Base-by-base conservation (phyloP, 352 stramenopile genomes). In the Phytophthora idaei region DNA sequence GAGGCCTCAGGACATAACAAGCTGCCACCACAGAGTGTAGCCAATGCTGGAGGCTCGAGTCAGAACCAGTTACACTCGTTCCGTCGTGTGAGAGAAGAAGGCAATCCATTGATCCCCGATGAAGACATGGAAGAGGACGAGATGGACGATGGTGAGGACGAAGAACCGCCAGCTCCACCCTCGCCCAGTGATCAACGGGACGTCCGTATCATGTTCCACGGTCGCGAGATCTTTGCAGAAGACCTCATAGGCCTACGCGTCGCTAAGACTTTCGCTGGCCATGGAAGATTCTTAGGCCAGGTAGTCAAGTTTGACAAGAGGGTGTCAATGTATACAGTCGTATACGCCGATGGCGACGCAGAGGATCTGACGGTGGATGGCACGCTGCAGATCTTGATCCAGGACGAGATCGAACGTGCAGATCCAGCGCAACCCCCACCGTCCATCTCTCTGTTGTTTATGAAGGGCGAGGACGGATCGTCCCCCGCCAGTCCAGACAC, bases 261-360 rank as follows among this genome's bases (percentile, higher is more conserved):
- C 2, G 84, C 84, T 56, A 95, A 95, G 67, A 92, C 83, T 27
- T 94, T 95, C 67, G 80, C 78, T 25, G 82, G 84, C 4, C 72
- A 90, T 49, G 87, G 87, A n/a, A 79, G 85, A 5, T 95, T 95
- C 53, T 58, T 95, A n/a, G 87, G 87, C 1, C 87, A 95, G 70
- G 83, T 95, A 4, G 83, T 95, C 50, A 93, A 93, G 61, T 95
- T 93, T 63, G 85, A 95, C 71, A 76, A 85, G n/a, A 69, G 73
- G 3, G 77, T 74, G 46, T 65, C 76, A 37, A 52, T 87, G 25
- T 95, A 92, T 53, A 95, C 87, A 8, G 75, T 94, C n/a, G 85
- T 94, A 11, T 95, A 95, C 61, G 87, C 83, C 0, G 87, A 95
- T 48, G 87, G 87, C 1, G 87, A 95, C 57, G 84, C 81, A 17